Base-by-base conservation (phyloP, 2,329 filamentous ascomycete species). In the Cladosporium cucumerinum region DNA sequence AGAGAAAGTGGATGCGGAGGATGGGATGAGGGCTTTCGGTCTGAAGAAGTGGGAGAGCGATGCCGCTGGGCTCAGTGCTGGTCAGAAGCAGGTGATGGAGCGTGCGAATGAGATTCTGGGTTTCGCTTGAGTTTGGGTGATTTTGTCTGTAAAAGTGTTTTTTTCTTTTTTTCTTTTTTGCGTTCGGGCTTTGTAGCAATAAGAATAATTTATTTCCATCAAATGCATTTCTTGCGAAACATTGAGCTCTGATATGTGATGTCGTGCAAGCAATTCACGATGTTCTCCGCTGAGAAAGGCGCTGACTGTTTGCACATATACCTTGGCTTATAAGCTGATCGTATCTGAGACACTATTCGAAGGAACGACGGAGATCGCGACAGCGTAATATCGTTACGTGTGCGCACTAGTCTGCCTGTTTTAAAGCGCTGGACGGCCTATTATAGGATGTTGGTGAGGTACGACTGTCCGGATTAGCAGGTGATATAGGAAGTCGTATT, bases 1-100 rank as follows among this genome's bases (percentile, higher is more conserved):
- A 21, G 68, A 67, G 57, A 69, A 66, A 57, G 70, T 75, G 21
- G 70, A 73, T 65, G 78, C 75, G 8, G 72, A 75, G 0, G 82
- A 85, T 7, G 86, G 83, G 1, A 78, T 82, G 69, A 78, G 80
- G 65, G 85, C 83, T 0, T 85, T 87, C 79, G 86, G 86, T 0
- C 70, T 87, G 16, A 73, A 75, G 55, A 77, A 76, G 61, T 83
- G 78, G 69, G 85, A 87, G 78, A 78, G 80, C 55, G 76, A 79
- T 32, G 81, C 76, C 2, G 72, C 74, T 2, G 79, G 76, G 1
- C 77, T 87, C 76, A 81, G 74, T 2, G 71, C 78, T 34, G 84
- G 84, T 2, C 82, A 88, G 74, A 80, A 78, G 66, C 76, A 79
- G 62, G 81, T 83, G 1, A 73, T 88, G 69, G 75, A 81, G 60